Base-by-base conservation (phyloP, 2,329 filamentous ascomycete genomes). In the Elsinoe australis region DNA sequence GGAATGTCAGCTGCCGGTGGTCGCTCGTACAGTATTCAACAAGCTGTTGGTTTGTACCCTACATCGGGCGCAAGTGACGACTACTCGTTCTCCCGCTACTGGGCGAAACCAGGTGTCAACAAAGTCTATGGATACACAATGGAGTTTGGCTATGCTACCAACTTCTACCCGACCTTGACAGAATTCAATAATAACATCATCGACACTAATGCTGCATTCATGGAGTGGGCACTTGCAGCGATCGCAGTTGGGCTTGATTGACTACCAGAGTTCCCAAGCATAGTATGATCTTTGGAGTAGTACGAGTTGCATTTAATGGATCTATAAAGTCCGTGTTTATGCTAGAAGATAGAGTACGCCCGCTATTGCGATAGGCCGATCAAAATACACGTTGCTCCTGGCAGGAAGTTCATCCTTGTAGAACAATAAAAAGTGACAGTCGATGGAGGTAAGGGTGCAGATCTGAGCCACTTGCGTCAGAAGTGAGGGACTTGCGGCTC, bases 141-240 rank as follows among this genome's bases (percentile, higher is more conserved):
- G 57, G 64, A 67, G 52, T 65, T 65, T 57, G 65, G 64, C 6
- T 64, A 64, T 42, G 57, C 59, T 18, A 64, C 62, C 1, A 67
- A 67, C 54, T 67, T 69, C 49, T 69, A 69, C 49, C 66, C 67
- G 0, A 67, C 65, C 2, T 47, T 54, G 2, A 58, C 60, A 31
- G 65, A 68, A 58, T 69, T 63, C 45, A 61, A 65, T 14, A 58
- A 63, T 48, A 68, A 69, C 41, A 67, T 69, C 41, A 50, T 67
- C 24, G 67, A 68, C 46, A 69, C 66, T 0, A 67, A 64, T 51
- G 64, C 65, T 5, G 66, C 65, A 0, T 68, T 68, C 34, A 68
- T 67, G 66, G 65, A 68, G 41, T 68, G 63, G 51, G 58, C 61
- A 7, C 55, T 69, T 9, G 59, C 60, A 6, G 64, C 63, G 9